These are phyloP conservation scores for Boletus subcaerulescens DNA, from an alignment of 768 basidiomycete species.

Conservation along the genomic window DNA sequence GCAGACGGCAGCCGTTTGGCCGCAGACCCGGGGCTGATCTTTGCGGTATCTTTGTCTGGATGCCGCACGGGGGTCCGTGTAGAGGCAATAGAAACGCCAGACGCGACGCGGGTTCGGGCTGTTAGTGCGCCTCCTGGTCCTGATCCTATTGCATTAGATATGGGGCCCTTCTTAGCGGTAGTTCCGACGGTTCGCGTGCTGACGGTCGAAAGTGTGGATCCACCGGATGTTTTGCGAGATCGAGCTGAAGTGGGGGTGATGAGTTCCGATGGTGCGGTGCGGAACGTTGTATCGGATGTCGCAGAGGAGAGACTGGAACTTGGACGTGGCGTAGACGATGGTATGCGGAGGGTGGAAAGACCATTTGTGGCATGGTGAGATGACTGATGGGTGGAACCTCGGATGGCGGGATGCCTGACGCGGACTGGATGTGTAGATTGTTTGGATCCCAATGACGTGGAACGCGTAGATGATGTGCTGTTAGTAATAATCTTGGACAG, in stretches of 20 bases:
- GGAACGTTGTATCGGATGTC: conserved; percentile 31
- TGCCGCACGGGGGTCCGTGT: conserved; percentile 26
- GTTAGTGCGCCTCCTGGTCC: conserved; percentile 9
- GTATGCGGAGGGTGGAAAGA: conserved; percentile 30
- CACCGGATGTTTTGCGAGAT: conserved; percentile 29
- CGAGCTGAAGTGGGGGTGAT: conserved; percentile 29
- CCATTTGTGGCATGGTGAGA: conserved; percentile 20
- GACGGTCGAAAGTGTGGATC: conserved; percentile 29
- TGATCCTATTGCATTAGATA: background rate
- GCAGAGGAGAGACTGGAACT: conserved; percentile 30
- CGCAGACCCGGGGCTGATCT: conserved; percentile 20
- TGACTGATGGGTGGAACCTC: conserved; percentile 21
- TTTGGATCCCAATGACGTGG: conserved; percentile 19
- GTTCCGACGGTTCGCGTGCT: conserved; percentile 34
- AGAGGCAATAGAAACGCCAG: conserved; percentile 26
- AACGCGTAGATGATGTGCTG: conserved; percentile 23
- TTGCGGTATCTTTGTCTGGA: conserved; percentile 19
- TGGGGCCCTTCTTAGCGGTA: conserved; percentile 10
- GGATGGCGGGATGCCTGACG: conserved; percentile 21
- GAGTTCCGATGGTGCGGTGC: conserved; percentile 29
- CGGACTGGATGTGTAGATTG: conserved; percentile 15
- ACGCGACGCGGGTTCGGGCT: conserved; percentile 22
- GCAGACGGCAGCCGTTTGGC: conserved; percentile 21
- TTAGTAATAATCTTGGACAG: conserved; percentile 28
- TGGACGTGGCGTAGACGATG: conserved; percentile 26